These are phyloP conservation scores for Candida endomychidarum DNA, from an alignment of 805 yeast genomes.

Conservation along the genomic window DNA sequence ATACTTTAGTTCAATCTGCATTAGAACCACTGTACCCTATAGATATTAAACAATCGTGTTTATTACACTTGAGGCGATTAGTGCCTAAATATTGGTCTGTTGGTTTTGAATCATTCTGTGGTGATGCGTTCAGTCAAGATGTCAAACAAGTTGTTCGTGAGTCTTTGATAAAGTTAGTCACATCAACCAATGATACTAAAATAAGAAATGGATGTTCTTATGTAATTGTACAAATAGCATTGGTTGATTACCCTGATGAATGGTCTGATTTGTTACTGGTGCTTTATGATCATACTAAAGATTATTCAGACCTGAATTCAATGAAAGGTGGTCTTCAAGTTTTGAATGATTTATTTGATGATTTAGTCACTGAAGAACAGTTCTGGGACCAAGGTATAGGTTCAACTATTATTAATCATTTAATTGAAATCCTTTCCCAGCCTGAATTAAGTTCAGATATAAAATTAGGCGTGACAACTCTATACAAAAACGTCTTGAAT, in stretches of 20 bases:
- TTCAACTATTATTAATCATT: slow-evolving; percentile 48
- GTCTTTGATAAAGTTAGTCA: slow-evolving; percentile 48
- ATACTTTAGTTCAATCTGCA: slow-evolving; percentile 45
- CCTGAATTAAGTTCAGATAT: slow-evolving; percentile 38
- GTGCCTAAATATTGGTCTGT: slow-evolving; percentile 81
- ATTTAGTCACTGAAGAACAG: slow-evolving; percentile 80
- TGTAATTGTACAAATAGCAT: slow-evolving; percentile 79
- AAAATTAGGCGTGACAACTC: slow-evolving; percentile 40
- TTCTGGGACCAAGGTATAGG: slow-evolving; percentile 80
- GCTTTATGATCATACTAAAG: slow-evolving; percentile 44
- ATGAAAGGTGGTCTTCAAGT: slow-evolving; percentile 58
- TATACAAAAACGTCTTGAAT: slow-evolving; percentile 53
- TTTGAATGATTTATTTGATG: slow-evolving; percentile 78
- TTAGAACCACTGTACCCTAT: slow-evolving; percentile 20
- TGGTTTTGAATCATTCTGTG: slow-evolving; percentile 72
- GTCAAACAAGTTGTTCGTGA: slow-evolving; percentile 53
- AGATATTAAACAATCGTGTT: slow-evolving; percentile 56
- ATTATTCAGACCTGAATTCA: slow-evolving; percentile 27
- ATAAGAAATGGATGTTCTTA: slow-evolving; percentile 68
- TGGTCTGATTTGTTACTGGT: slow-evolving; percentile 74
- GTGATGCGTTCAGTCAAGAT: slow-evolving; percentile 58
- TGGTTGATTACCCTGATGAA: slow-evolving; percentile 91
- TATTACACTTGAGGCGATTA: slow-evolving; percentile 64
- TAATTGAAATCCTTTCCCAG: slow-evolving; percentile 34
- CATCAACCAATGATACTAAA: slow-evolving; percentile 49